Evolutionary conservation across 306 rosid genomes (phyloP), one percentile per base, ranked within the genome.

Genomic region (Sesbania bispinosa): DNA sequence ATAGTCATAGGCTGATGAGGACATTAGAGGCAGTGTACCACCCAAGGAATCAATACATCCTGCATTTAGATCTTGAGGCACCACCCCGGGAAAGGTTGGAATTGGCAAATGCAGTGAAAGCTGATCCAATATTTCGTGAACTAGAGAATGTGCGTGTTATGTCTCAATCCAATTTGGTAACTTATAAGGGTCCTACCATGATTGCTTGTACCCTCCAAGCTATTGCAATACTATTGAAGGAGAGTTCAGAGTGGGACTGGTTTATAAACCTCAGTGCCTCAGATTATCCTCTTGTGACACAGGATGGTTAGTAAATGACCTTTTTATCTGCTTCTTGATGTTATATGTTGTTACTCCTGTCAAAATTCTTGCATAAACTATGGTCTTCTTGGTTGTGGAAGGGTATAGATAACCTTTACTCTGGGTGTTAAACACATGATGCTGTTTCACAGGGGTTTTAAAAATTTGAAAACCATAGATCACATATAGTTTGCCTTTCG

Each of bases 191-290:
- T 61, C 99, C 99, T 55, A 89, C 97, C 0, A 94, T 94, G 99
- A 91, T 94, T 73, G 99, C 99, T 77, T 89, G 91, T 69, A 94
- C 99, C 30, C 91, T 94, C 46, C 99, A 94, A 86, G 99, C 99
- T 1, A 88, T 94, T 73, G 84, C 99, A 18, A 85, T 94, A 78
- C 76, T 94, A 47, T 82, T 94, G 96, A 89, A 80, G 82, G 97
- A 94, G 83, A 84, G 83, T 71, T 77, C 80, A 1, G 72, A 77
- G 61, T 84, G 88, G 88, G 88, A 94, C 84, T 94, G 97, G 97
- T 89, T 94, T 70, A 86, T 94, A 77, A 94, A 94, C 73, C 92
- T 94, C 57, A 94, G 99, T 83, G 99, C 99, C 23, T 94, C 97
- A 4, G 99, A 94, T 85, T 94, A 94, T 84, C 99, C 99, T 70